Percentiles rank a stretch among this genome's conserved stretches.
Conservation (phyloP, 164 flowering plant genomes). For the Annona squamosa region DNA sequence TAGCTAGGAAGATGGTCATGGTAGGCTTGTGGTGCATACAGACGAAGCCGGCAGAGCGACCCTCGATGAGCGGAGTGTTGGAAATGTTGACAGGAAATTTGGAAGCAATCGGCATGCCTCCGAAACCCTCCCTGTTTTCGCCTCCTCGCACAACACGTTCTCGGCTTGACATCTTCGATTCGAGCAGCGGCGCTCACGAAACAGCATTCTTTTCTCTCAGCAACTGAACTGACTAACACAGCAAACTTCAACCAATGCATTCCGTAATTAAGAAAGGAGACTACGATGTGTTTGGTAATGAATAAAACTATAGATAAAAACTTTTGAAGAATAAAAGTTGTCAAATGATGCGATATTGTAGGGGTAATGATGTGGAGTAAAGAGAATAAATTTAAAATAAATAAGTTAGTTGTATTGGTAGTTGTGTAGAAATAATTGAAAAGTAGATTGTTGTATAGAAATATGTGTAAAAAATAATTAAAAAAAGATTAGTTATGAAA, state of each 20-base stretch:
- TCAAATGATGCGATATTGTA: no score
- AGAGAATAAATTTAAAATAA: no score
- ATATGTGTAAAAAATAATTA: no score
- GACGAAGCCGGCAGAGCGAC: conserved; percentile 11
- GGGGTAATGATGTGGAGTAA: no score
- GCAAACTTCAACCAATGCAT: background rate
- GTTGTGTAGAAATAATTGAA: no score
- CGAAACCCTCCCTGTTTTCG: conserved; percentile 2
- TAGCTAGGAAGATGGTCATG: conserved; percentile 14
- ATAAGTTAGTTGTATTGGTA: no score
- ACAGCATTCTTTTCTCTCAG: background rate
- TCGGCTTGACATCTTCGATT: background rate
- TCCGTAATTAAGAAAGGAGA: background rate
- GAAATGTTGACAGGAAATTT: conserved; percentile 16
- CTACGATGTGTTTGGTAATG: no score
- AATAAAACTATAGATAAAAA: no score
- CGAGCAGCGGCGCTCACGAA: background rate
- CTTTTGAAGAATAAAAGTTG: no score
- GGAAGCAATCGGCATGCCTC: conserved; percentile 16
- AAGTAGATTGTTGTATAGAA: no score
- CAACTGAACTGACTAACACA: background rate
- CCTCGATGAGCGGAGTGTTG: conserved; percentile 9
- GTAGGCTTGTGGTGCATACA: conserved; percentile 22
- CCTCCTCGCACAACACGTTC: background rate
- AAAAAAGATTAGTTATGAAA: no score